These are phyloP conservation scores for Aspergillus sp. DNA, from an alignment of 2,329 filamentous ascomycete genomes.

Conservation along the genomic window DNA sequence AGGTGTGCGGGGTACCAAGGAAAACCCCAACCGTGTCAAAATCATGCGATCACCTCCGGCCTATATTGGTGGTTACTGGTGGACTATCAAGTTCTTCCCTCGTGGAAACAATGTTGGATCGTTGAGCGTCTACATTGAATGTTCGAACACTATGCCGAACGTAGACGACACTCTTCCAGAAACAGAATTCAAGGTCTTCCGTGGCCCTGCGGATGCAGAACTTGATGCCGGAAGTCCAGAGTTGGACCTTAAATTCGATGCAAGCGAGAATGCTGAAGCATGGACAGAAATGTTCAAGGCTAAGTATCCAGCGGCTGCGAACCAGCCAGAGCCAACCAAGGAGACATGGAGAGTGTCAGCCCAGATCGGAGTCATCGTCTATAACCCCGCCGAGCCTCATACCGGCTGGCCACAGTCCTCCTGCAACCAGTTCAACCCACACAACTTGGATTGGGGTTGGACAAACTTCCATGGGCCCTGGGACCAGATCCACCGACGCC, in stretches of 20 bases:
- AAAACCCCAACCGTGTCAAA: constrained; percentile 58
- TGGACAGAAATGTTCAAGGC: constrained; percentile 35
- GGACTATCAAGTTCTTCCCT: constrained; percentile 66
- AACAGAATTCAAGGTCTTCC: constrained; percentile 42
- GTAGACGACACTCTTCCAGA: constrained; percentile 38
- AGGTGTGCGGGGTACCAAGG: constrained; percentile 60
- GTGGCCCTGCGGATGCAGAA: constrained; percentile 36
- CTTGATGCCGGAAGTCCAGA: constrained; percentile 34
- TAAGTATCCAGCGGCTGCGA: constrained; percentile 22
- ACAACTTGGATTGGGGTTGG: constrained; percentile 64
- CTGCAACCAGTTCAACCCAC: constrained; percentile 59
- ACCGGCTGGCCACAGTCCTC: constrained; percentile 58
- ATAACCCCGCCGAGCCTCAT: constrained; percentile 63
- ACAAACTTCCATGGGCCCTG: constrained; percentile 61
- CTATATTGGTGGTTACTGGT: constrained; percentile 60
- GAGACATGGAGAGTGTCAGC: constrained; percentile 54
- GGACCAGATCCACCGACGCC: constrained; percentile 58
- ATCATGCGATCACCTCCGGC: constrained; percentile 60
- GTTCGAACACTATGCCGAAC: constrained; percentile 50
- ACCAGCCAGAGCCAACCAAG: constrained; percentile 11
- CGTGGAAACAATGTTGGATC: constrained; percentile 60
- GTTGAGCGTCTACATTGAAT: constrained; percentile 62
- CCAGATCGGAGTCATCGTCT: constrained; percentile 61
- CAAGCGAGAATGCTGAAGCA: constrained; percentile 26
- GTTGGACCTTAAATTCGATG: constrained; percentile 30